Evolutionary conservation across 176 grass and related monocot genomes (phyloP), one percentile per base, ranked within the genome.

Genomic region (Triticum urartu): DNA sequence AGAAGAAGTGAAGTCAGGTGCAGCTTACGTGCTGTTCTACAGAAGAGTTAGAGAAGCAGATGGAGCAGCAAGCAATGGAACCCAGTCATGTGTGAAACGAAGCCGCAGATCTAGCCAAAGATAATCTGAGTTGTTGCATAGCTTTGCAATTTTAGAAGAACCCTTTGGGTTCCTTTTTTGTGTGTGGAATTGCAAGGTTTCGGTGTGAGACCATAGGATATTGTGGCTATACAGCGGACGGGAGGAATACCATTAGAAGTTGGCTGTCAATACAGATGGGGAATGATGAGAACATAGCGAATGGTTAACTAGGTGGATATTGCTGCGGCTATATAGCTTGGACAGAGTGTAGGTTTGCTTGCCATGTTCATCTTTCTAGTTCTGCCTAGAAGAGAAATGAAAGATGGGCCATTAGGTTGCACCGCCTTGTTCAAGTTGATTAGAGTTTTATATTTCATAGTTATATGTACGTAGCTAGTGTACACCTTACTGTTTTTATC

Each of bases 11-110:
- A 99, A 90, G 83, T 96, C 94, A 17, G 92, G 90, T 78, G 97
- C 97, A 81, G 97, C 97, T 52, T 99, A 99, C 87, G 97, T 99
- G 77, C 89, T 99, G 9, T 99, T 99, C 78, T 99, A 96, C 79
- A 90, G 94, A 90, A 92, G 94, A 85, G 92, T 92, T 63, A 81
- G 87, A 87, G 81, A 87, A 52, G 89, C 81, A 87, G 79, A 94
- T 87, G 81, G 67, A 64, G 69, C 89, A 68, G 77, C 73, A 72
- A 91, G 88, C 73, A 96, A 90, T 50, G 94, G 90, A 76, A 75
- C 79, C 43, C 89, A 87, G 60, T 81, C 66, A 38, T 72, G 33
- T 72, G 65, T 60, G 65, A 95, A 92, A 78, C 86, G 86, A 70
- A 87, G 66, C 64, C 61, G 91, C 68, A 91, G 84, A 81, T 94